Conservation (phyloP, 345 rosid species). For the Brassica carinata region DNA sequence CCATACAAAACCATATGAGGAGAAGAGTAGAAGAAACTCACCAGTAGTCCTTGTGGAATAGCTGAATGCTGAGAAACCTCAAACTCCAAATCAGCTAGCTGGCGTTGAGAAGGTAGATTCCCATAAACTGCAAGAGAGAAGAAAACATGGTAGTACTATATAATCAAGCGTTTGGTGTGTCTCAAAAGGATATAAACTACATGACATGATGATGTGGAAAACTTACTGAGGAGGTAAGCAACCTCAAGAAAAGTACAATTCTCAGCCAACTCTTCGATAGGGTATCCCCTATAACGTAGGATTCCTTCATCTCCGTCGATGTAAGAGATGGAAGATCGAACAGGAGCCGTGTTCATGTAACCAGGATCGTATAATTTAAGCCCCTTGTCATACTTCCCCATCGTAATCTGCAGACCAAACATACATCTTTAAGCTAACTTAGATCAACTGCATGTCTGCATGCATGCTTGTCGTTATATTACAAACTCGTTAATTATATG, state of each 20-base stretch:
- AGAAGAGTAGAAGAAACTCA: too few species aligned
- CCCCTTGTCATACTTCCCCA: slow-evolving; percentile 79
- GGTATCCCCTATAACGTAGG: slow-evolving; percentile 27
- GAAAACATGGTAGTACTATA: too few species aligned
- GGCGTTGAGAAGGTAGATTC: slow-evolving; percentile 64
- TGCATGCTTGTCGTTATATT: background rate
- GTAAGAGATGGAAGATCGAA: slow-evolving; percentile 70
- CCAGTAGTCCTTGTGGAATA: slow-evolving; percentile 91
- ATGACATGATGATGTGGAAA: background rate
- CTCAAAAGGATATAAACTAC: background rate
- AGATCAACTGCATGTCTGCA: too few species aligned
- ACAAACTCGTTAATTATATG: background rate
- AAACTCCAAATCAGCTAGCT: slow-evolving; percentile 87
- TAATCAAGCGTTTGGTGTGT: background rate
- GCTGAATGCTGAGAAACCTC: slow-evolving; percentile 84
- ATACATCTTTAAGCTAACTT: background rate
- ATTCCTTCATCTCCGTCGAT: slow-evolving; percentile 82
- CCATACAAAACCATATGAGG: too few species aligned
- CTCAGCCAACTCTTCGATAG: slow-evolving; percentile 40
- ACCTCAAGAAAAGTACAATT: slow-evolving; percentile 20
- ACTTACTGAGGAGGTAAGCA: slow-evolving; percentile 33
- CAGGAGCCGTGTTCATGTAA: slow-evolving; percentile 87
- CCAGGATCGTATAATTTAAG: slow-evolving; percentile 88
- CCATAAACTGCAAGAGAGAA: slow-evolving; percentile 70
- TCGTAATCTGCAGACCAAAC: slow-evolving; percentile 51